These are phyloP conservation scores for Rubroboletus satanas DNA, from an alignment of 768 basidiomycete species.

Conservation along the genomic window DNA sequence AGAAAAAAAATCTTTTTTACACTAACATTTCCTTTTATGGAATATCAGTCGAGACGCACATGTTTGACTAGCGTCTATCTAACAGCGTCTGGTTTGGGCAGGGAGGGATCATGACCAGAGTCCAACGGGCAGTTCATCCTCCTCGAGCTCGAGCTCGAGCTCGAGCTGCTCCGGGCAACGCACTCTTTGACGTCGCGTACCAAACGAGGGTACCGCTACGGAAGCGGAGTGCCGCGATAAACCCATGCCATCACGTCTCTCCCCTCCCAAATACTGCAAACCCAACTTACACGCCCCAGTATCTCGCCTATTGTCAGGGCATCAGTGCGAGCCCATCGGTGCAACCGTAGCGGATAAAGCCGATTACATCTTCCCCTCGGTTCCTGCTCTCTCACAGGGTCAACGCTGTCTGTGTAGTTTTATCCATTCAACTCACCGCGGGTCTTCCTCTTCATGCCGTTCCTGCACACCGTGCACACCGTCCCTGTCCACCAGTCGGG, in stretches of 20 bases:
- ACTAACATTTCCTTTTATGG: constrained; percentile 16
- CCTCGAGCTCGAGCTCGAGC: background rate
- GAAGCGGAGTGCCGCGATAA: constrained; percentile 28
- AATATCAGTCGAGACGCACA: constrained; percentile 5
- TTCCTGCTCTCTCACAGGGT: constrained; percentile 31
- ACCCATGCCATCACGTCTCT: constrained; percentile 5
- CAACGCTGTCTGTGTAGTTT: constrained; percentile 5
- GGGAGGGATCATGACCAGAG: background rate
- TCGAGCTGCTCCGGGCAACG: background rate
- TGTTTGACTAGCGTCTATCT: constrained; percentile 15
- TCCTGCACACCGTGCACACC: constrained; percentile 46
- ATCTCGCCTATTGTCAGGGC: constrained; percentile 32
- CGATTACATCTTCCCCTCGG: constrained; percentile 45
- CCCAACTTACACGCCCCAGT: constrained; percentile 14
- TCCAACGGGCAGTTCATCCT: background rate
- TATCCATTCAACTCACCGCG: constrained; percentile 40
- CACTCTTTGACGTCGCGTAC: background rate
- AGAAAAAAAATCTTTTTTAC: constrained; percentile 10
- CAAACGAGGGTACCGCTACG: constrained; percentile 14
- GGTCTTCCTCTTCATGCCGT: constrained; percentile 34
- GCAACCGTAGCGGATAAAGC: constrained; percentile 56
- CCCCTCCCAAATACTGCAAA: constrained; percentile 29
- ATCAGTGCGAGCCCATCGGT: constrained; percentile 53
- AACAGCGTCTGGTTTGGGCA: background rate
- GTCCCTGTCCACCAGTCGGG: constrained; percentile 56